phyloP scores from a whole-genome alignment of 1,139 yeast genomes.

The Ogataea hybrid region DNA sequence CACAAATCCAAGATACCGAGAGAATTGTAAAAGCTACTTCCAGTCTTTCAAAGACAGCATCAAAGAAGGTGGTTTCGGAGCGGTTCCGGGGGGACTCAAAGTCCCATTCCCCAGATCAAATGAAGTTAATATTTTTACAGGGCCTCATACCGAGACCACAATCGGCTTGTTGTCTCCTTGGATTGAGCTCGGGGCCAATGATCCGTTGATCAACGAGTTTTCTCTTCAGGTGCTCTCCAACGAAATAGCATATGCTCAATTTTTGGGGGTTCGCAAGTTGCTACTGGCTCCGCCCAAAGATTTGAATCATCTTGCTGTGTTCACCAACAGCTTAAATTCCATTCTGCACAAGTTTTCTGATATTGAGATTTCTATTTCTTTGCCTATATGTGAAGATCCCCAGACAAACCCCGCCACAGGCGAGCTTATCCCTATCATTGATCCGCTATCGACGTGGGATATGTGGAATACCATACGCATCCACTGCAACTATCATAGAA shows the following conservation, averaged over 20 bases:
- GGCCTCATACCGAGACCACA: conserved; percentile 37
- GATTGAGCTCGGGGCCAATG: conserved; percentile 58
- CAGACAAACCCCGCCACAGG: conserved; percentile 27
- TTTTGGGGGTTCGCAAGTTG: conserved; percentile 50
- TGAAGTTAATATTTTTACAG: conserved; percentile 38
- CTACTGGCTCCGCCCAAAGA: conserved; percentile 62
- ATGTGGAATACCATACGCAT: conserved; percentile 64
- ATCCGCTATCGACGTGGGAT: conserved; percentile 63
- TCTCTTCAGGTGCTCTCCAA: conserved; percentile 52
- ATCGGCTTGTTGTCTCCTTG: conserved; percentile 60
- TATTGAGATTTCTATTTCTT: conserved; percentile 37
- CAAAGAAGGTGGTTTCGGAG: conserved; percentile 2
- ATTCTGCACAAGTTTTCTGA: conserved; percentile 24
- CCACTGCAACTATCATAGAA: conserved; percentile 48
- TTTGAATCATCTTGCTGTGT: conserved; percentile 44
- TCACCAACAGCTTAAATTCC: conserved; percentile 26
- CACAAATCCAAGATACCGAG: conserved; percentile 43
- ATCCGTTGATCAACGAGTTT: conserved; percentile 45
- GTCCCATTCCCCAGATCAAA: conserved; percentile 40
- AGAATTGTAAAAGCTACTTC: conserved; percentile 36
- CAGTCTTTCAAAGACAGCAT: conserved; percentile 30
- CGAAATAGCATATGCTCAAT: conserved; percentile 58
- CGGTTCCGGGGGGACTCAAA: conserved; percentile 21
- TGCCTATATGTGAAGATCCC: conserved; percentile 41
- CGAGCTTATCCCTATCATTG: conserved; percentile 41